Percentiles rank a stretch among this genome's conserved stretches.
phyloP scores from a whole-genome alignment of 2,329 filamentous ascomycete species.

The Paecilomyces sp. region DNA sequence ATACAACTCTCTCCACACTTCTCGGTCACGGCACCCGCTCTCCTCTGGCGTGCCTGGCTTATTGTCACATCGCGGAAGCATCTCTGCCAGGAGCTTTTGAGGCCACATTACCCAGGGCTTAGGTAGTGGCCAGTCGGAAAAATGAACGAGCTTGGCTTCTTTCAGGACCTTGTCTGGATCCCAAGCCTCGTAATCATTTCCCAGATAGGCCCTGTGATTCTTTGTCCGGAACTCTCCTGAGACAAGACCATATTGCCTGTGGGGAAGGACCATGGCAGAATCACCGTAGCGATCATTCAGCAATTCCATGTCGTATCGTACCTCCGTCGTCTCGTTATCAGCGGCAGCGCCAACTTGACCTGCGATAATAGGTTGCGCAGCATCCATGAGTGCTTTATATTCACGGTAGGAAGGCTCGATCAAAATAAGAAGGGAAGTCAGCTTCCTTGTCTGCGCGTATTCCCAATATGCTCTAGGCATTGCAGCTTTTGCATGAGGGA shows the following conservation, averaged over 20 bases:
- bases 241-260: constrained; percentile 55
- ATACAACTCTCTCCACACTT: constrained; percentile 31
- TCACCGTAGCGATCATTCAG: constrained; percentile 56
- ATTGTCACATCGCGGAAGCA: constrained; percentile 26
- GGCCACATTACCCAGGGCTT: constrained; percentile 54
- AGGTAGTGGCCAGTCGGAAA: constrained; percentile 64
- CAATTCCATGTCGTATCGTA: constrained; percentile 59
- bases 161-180: constrained; percentile 49
- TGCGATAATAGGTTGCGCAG: constrained; percentile 15
- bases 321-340: constrained; percentile 10
- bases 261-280: constrained; percentile 55
- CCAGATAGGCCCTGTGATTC: constrained; percentile 47
- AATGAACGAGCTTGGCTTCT: constrained; percentile 62
- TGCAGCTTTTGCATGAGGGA: constrained; percentile 54
- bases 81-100: constrained; percentile 20
- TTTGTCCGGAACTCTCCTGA: constrained; percentile 55
- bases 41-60: constrained; percentile 27
- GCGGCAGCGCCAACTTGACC: constrained; percentile 18
- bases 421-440: constrained; percentile 58
- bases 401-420: constrained; percentile 52
- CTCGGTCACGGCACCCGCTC: constrained; percentile 29
- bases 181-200: constrained; percentile 48
- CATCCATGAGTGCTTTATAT: constrained; percentile 23
- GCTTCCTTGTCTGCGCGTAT: constrained; percentile 43
- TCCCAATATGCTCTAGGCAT: constrained; percentile 70